Evolutionary conservation across 2,329 filamentous ascomycete genomes (phyloP).

Genomic region (Trichoderma semiorbis): DNA sequence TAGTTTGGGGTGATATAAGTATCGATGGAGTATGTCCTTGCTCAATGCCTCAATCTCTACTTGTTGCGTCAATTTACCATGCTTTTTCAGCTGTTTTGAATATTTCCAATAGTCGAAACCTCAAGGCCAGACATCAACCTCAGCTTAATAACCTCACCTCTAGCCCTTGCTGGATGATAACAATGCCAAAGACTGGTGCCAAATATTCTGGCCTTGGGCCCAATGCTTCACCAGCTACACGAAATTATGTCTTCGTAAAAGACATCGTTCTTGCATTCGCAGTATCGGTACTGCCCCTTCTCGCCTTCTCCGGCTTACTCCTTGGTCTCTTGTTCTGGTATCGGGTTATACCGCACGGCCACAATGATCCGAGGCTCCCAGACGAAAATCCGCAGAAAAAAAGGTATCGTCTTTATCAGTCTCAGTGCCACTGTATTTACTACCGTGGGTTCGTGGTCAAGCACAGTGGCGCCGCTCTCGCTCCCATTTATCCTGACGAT

Average conservation of each 20-base stretch:
- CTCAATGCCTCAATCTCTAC: background rate
- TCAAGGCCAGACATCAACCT: background rate
- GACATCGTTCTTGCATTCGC: background rate
- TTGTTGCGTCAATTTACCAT: background rate
- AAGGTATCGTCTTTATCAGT: background rate
- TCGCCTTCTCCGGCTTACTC: background rate
- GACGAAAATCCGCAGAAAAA: background rate
- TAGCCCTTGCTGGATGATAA: background rate
- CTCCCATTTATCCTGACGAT: background rate
- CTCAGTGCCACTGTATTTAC: background rate
- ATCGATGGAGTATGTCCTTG: background rate
- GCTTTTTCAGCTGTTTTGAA: background rate
- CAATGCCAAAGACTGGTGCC: background rate
- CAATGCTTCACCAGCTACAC: background rate
- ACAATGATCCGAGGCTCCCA: background rate
- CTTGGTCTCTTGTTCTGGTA: background rate
- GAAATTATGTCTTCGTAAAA: background rate
- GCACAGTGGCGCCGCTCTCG: background rate
- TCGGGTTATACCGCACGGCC: background rate
- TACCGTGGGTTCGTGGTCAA: background rate
- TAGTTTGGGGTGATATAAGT: background rate
- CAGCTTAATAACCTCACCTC: background rate
- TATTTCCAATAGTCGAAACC: background rate
- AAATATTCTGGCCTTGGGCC: background rate
- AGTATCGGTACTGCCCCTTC: background rate